Evolutionary conservation across 768 basidiomycete genomes (phyloP), one percentile per base, ranked within the genome.

Genomic region (Lactarius hengduanensis): DNA sequence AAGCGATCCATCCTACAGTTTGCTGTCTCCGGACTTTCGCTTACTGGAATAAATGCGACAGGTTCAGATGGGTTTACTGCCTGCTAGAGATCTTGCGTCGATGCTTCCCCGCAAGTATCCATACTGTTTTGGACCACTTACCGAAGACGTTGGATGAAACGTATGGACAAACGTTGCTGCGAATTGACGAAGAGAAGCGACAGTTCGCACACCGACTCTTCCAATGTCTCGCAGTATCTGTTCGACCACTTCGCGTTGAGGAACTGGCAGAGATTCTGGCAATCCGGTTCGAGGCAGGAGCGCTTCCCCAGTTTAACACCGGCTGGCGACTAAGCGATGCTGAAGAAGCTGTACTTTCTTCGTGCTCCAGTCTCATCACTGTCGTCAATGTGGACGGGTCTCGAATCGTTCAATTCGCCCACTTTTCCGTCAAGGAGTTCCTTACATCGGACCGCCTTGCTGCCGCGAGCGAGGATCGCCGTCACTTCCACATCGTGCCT

Each of bases 11-110:
- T 2, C 28, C 13, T 15, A 2, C 13, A 0, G 10, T 32, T 22
- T n/a, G n/a, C n/a, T n/a, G n/a, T 13, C 30, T 43, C 16, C 1
- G 30, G 10, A 4, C 4, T 8, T 38, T 38, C 2, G 2, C 10
- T n/a, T 34, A n/a, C n/a, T n/a, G n/a, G n/a, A 30, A 28, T 8
- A 22, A 32, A 18, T 56, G 4, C 18, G 0, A 0, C 16, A 65
- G 64, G 64, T 65, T 61, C 4, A 53, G 64, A 20, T 65, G 40
- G 50, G 64, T 61, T 0, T 28, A 41, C 16, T 65, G 64, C 41
- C 59, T 56, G 13, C 11, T 65, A 2, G 59, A 65, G 1, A 36
- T n/a, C n/a, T 40, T 65, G 22, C 64, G 64, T 7, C 54, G 54
- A 0, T 32, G 7, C 15, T 55, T 61, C 18, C 60, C 64, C 0